Percentiles rank a stretch among this genome's conserved stretches.
Conservation (phyloP, 306 rosid species). For the Lupinus albus region DNA sequence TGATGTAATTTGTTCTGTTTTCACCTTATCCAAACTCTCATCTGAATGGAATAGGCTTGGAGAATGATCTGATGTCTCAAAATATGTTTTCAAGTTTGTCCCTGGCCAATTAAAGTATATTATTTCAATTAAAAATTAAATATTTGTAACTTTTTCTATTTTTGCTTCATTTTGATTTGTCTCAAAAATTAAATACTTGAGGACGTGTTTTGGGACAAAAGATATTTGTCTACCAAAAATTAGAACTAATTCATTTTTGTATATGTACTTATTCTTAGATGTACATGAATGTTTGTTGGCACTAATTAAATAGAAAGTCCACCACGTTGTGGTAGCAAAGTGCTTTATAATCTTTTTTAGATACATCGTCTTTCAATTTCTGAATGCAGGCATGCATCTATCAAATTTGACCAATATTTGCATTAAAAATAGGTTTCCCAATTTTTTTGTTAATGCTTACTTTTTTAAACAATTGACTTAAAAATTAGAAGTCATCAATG, state of each 20-base stretch:
- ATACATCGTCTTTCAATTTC: conserved; percentile 3
- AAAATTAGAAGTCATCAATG: not conserved
- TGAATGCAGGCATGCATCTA: conserved; percentile 30
- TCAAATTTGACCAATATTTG: conserved; percentile 37
- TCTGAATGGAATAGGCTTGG: too few relatives aligned
- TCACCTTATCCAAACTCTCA: too few relatives aligned
- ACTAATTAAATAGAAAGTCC: conserved; percentile 28
- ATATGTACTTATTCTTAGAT: not conserved
- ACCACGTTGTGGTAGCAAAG: conserved; percentile 35
- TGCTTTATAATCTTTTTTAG: conserved; percentile 25
- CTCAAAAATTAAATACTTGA: too few relatives aligned
- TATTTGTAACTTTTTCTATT: too few relatives aligned
- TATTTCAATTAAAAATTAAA: too few relatives aligned
- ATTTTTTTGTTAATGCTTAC: not conserved
- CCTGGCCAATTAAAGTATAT: too few relatives aligned
- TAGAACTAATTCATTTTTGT: conserved; percentile 5
- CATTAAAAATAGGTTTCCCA: conserved; percentile 1
- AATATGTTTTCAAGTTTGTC: too few relatives aligned
- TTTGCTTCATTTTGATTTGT: too few relatives aligned
- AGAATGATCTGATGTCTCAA: too few relatives aligned
- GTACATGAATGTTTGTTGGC: conserved; percentile 42
- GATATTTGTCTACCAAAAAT: too few relatives aligned
- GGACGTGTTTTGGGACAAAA: too few relatives aligned
- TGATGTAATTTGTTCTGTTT: too few relatives aligned
- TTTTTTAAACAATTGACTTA: conserved; percentile 2